phyloP scores from a whole-genome alignment of 2,329 filamentous ascomycete genomes.

The Trichoderma koningii region DNA sequence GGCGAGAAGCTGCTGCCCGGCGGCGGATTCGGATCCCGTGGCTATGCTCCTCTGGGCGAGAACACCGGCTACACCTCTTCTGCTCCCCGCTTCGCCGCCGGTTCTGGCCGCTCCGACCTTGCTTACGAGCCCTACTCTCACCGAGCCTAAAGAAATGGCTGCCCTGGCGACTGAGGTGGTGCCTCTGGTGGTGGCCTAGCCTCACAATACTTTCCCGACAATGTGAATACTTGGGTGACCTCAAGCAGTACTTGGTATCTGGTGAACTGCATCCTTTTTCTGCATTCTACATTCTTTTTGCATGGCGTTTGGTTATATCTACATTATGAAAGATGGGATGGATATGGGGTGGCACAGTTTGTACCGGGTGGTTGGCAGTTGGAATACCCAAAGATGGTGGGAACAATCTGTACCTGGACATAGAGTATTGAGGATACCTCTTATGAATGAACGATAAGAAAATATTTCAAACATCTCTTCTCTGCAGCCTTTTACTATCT shows the following conservation, averaged over 20 bases:
- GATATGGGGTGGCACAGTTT: conserved; percentile 15
- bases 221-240: neutral
- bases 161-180: no score
- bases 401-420: conserved; percentile 25
- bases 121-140: conserved; percentile 68
- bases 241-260: conserved; percentile 3
- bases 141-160: conserved; percentile 46
- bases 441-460: conserved; percentile 27
- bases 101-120: conserved; percentile 50
- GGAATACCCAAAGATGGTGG: conserved; percentile 27
- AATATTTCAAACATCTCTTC: neutral
- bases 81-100: conserved; percentile 41
- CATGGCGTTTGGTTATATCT: conserved; percentile 24
- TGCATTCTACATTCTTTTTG: conserved; percentile 26
- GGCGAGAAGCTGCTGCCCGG: conserved; percentile 56
- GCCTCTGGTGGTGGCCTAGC: neutral
- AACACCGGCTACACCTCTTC: conserved; percentile 44
- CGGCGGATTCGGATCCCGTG: conserved; percentile 33
- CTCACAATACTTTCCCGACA: neutral
- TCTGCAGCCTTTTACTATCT: neutral
- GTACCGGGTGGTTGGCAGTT: conserved; percentile 10
- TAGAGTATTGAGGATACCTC: conserved; percentile 21
- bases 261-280: neutral
- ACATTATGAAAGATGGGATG: neutral
- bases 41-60: conserved; percentile 44